Conservation (phyloP, 768 basidiomycete genomes). For the Boletus reticuloceps region DNA sequence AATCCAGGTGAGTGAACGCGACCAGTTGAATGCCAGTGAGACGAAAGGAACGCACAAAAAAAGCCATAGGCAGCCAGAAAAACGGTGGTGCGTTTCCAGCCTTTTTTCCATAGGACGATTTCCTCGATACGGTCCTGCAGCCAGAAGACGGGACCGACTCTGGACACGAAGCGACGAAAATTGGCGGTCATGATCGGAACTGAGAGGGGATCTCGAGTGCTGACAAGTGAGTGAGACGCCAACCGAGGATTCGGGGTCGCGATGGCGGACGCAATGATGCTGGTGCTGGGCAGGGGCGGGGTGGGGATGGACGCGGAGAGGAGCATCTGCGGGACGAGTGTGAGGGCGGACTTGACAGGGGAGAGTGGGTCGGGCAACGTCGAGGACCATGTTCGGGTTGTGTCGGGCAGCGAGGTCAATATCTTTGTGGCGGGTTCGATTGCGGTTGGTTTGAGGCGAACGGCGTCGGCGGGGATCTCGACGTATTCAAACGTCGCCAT, state of each 20-base stretch:
- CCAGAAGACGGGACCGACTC: constrained; percentile 83
- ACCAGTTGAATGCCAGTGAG: neutral
- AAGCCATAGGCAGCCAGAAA: constrained; percentile 81
- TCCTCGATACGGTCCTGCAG: constrained; percentile 86
- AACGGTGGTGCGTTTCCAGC: constrained; percentile 65
- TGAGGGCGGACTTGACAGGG: constrained; percentile 33
- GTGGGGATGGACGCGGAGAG: constrained; percentile 20
- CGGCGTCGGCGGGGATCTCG: constrained; percentile 40
- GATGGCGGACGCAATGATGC: constrained; percentile 18
- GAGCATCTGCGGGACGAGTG: constrained; percentile 42
- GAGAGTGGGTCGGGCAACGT: constrained; percentile 13
- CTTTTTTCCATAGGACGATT: constrained; percentile 76
- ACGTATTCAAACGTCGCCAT: constrained; percentile 40
- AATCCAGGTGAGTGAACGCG: neutral
- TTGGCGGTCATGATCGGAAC: constrained; percentile 62
- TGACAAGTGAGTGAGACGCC: constrained; percentile 36
- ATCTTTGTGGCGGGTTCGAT: constrained; percentile 41
- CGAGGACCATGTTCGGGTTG: constrained; percentile 8
- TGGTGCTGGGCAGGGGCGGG: constrained; percentile 7
- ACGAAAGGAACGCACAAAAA: constrained; percentile 55
- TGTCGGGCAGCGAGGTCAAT: constrained; percentile 38
- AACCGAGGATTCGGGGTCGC: constrained; percentile 21
- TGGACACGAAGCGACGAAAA: constrained; percentile 77
- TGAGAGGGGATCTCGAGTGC: constrained; percentile 67
- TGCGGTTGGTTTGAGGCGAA: constrained; percentile 30